Evolutionary conservation across 306 rosid species (phyloP), one percentile per base, ranked within the genome.

Genomic region (Pyrus communis): DNA sequence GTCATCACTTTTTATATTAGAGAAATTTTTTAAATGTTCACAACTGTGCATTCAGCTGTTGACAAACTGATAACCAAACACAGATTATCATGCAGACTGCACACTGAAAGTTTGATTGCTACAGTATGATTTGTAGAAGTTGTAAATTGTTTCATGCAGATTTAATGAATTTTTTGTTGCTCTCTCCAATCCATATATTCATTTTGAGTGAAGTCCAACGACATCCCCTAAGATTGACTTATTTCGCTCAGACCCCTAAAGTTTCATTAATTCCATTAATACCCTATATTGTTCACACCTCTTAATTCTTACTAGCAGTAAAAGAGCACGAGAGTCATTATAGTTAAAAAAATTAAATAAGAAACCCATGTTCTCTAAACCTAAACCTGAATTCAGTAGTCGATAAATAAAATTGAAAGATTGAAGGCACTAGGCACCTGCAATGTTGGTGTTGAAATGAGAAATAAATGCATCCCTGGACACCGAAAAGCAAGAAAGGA

Each of bases 101-200:
- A 2, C 61, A 17, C 62, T 10, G 61, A 27, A 61, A 2, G 67
- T 21, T 61, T 61, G 5, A 61, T 25, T 33, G 11, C 61, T 27
- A 51, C 9, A 49, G 25, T 30, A 51, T 18, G 59, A 45, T 46
- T 69, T 18, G 14, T 69, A 46, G 40, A 59, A 69, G n/a, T 17
- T 69, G 73, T 45, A 27, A 25, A 19, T 46, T 25, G 59, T 45
- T 57, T 28, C 45, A 30, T 54, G 33, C 22, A 43, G 61, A 69
- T 70, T 52, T 33, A 17, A 38, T 70, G 46, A 40, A 60, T 54
- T 74, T 42, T 67, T 57, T 46, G 23, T 54, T 54, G 46, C 40
- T 83, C 59, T 58, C 66, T 81, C 67, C 43, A 54, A 51, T 69
- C 59, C 49, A 51, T 45, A 55, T 75, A 46, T 79, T 52, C 1